These are phyloP conservation scores for Serendipita sp. DNA, from an alignment of 768 basidiomycete genomes.

Conservation along the genomic window DNA sequence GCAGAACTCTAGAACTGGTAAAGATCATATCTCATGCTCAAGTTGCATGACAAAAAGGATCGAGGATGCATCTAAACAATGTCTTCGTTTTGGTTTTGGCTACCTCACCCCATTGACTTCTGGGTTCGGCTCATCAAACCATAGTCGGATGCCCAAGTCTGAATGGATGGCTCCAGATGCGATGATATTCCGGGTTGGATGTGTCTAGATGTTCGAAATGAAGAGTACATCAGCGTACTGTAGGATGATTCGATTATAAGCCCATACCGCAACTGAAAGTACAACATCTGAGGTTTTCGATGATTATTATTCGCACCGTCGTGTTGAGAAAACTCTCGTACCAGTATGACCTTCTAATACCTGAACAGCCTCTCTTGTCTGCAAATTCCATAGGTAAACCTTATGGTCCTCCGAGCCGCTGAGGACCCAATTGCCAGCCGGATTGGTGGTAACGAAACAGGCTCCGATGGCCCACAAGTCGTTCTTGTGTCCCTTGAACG, in stretches of 20 bases:
- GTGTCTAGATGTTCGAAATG: slow-evolving; percentile 33
- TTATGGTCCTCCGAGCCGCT: slow-evolving; percentile 85
- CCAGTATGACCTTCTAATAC: slow-evolving; percentile 68
- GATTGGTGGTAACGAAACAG: slow-evolving; percentile 36
- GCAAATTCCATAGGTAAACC: slow-evolving; percentile 79
- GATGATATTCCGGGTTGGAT: slow-evolving; percentile 57
- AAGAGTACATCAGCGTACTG: neutral
- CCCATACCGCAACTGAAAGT: slow-evolving; percentile 48
- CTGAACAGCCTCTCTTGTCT: slow-evolving; percentile 61
- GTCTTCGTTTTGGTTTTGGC: too few relatives aligned
- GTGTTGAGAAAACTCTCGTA: slow-evolving; percentile 19
- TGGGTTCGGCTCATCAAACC: slow-evolving; percentile 33
- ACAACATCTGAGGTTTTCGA: slow-evolving; percentile 39
- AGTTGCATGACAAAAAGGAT: neutral
- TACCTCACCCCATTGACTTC: neutral
- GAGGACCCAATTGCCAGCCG: slow-evolving; percentile 46
- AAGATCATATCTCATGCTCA: neutral
- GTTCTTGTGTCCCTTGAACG: slow-evolving; percentile 75
- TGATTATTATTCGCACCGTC: neutral
- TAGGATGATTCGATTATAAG: slow-evolving; percentile 13
- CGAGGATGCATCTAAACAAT: neutral
- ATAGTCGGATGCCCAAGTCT: slow-evolving; percentile 68
- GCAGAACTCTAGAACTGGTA: neutral
- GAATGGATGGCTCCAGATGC: slow-evolving; percentile 86
- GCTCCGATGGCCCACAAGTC: slow-evolving; percentile 67